These are phyloP conservation scores for Phoma sp. DNA, from an alignment of 2,329 filamentous ascomycete genomes.

Conservation along the genomic window DNA sequence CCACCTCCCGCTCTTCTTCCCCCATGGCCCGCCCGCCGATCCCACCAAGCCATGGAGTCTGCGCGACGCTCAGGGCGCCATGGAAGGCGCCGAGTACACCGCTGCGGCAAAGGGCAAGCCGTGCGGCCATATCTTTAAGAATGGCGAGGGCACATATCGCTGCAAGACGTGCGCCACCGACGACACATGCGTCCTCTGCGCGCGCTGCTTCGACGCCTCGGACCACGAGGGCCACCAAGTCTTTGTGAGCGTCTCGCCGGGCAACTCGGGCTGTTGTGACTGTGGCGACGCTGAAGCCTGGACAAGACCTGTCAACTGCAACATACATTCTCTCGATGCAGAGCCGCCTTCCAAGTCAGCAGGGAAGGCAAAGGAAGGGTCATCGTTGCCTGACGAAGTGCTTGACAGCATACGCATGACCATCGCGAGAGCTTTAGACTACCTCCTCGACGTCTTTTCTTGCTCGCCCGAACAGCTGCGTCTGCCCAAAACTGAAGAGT, in stretches of 20 bases:
- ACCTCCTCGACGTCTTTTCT: conserved; percentile 96
- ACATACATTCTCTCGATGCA: conserved; percentile 77
- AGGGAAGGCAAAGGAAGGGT: conserved; percentile 64
- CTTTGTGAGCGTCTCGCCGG: conserved; percentile 82
- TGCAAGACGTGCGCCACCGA: conserved; percentile 95
- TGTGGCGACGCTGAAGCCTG: conserved; percentile 96
- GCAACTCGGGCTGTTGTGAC: conserved; percentile 95
- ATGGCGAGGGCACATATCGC: conserved; percentile 89
- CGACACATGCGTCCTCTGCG: conserved; percentile 94
- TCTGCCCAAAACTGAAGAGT: conserved; percentile 79
- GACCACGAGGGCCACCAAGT: conserved; percentile 95
- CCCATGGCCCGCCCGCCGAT: conserved; percentile 67
- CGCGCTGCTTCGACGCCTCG: conserved; percentile 91
- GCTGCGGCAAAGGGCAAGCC: conserved; percentile 89
- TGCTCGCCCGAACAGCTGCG: conserved; percentile 96
- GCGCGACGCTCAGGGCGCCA: conserved; percentile 85
- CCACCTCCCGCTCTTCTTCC: conserved; percentile 82
- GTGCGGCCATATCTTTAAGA: conserved; percentile 96
- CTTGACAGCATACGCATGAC: conserved; percentile 81
- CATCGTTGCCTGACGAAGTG: conserved; percentile 73
- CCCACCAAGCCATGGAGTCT: conserved; percentile 73
- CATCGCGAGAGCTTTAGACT: conserved; percentile 84
- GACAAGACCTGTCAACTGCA: conserved; percentile 85
- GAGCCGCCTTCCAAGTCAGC: conserved; percentile 46
- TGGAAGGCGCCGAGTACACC: conserved; percentile 93